Evolutionary conservation across 2,329 filamentous ascomycete genomes (phyloP).

Genomic region (Cladorrhinum sp.): DNA sequence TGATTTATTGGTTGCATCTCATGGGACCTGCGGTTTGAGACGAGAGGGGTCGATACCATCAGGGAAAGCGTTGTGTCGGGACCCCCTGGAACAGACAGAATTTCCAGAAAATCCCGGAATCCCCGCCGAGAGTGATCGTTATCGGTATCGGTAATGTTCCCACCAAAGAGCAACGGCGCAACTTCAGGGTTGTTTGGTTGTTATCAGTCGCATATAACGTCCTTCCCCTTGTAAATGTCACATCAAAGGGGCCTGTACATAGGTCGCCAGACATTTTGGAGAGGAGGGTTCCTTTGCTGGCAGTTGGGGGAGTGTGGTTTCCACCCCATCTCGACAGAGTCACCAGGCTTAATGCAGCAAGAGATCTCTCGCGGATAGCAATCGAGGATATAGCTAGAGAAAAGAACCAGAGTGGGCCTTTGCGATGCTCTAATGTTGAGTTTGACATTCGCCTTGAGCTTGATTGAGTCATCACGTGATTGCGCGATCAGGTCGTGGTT

Average conservation of each 20-base stretch:
- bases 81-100: neutral
- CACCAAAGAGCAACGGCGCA: neutral
- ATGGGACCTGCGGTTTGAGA: neutral
- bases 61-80: neutral
- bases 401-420: neutral
- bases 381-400: neutral
- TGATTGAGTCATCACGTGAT: conserved; percentile 20
- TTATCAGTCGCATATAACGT: too few relatives aligned
- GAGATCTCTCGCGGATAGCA: neutral
- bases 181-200: too few relatives aligned
- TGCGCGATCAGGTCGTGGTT: conserved; percentile 17
- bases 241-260: too few relatives aligned
- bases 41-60: neutral
- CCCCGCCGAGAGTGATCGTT: neutral
- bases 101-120: neutral
- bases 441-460: neutral
- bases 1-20: neutral
- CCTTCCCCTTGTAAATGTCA: too few relatives aligned
- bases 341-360: neutral
- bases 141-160: neutral
- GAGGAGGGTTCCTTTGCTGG: neutral
- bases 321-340: neutral
- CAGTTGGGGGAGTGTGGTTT: neutral
- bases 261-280: too few relatives aligned
- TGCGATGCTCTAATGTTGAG: neutral